Base-by-base conservation (phyloP, 2,329 filamentous ascomycete genomes). In the Ascochyta viciae-villosae region DNA sequence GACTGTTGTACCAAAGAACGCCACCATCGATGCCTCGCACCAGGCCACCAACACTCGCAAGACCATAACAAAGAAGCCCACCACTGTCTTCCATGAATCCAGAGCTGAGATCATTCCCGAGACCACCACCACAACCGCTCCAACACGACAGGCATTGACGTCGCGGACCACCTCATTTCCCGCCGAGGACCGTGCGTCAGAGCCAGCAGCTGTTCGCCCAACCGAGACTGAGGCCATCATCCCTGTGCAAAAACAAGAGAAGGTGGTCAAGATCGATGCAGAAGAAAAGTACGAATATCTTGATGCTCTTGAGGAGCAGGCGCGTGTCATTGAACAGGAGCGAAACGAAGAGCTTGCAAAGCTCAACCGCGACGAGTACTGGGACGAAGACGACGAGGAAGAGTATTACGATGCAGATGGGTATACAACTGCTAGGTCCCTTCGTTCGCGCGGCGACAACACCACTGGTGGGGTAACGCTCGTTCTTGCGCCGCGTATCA, bases 341-440 rank as follows among this genome's bases (percentile, higher is more conserved):
- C 71, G 71, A 48, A 73, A 74, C 52, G 73, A 74, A 1, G 71
- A 75, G 50, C 54, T 76, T 29, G 69, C 71, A 38, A 67, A 76
- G 57, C 64, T 68, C 7, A 86, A 88, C 62, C 76, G 82, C 0
- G 89, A 91, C 64, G 89, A 92, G 71, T 90, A 88, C 66, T 92
- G 88, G 88, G 88, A 91, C 15, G 73, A 82, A 23, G 83, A 87
- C 15, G 90, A 92, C 16, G 89, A 90, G 15, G 89, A 94, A 24
- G 89, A 90, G 37, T 91, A 92, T 60, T 86, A 85, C 57, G 85
- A 87, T 47, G 85, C 87, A n/a, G 85, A 88, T 70, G 85, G 84
- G 22, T 88, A 87, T 65, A 89, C 89, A 55, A 93, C 90, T 22
- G 91, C 90, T 54, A 88, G 87, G 23, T 95, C 91, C 2, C 87